phyloP scores from a whole-genome alignment of 140 eudicot species.

The Oenanthe javanica region DNA sequence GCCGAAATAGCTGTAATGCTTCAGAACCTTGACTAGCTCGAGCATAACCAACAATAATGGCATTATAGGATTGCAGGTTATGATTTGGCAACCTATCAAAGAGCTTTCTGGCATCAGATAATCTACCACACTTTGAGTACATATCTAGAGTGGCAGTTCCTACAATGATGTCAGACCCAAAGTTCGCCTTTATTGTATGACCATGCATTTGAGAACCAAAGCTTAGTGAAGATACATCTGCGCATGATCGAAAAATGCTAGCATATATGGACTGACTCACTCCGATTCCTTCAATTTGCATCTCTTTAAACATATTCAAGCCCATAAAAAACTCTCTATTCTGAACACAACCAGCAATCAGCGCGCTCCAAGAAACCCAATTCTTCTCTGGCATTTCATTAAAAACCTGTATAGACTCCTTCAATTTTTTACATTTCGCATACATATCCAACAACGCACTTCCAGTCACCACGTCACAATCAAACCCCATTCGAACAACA shows the following conservation, averaged over 20 bases:
- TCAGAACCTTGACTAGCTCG: constrained; percentile 49
- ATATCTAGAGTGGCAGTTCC: constrained; percentile 86
- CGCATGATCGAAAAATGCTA: constrained; percentile 75
- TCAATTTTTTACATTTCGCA: constrained; percentile 57
- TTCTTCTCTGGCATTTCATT: constrained; percentile 63
- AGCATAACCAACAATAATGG: constrained; percentile 52
- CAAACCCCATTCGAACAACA: constrained; percentile 45
- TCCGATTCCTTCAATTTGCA: constrained; percentile 71
- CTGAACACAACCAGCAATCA: constrained; percentile 77
- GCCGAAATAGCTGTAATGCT: constrained; percentile 50
- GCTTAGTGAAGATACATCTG: constrained; percentile 37
- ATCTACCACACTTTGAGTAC: constrained; percentile 68
- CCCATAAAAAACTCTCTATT: constrained; percentile 44
- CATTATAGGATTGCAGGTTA: constrained; percentile 67
- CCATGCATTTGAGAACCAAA: constrained; percentile 73
- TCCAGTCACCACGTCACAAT: constrained; percentile 65
- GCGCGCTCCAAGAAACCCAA: constrained; percentile 92
- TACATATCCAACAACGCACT: constrained; percentile 87
- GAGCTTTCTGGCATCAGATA: constrained; percentile 49
- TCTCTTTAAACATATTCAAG: constrained; percentile 52
- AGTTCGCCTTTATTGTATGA: constrained; percentile 52
- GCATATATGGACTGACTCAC: constrained; percentile 83
- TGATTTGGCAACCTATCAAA: constrained; percentile 44
- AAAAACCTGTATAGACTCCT: constrained; percentile 49
- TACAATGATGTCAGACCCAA: constrained; percentile 59